Evolutionary conservation across 169 alveolate species (phyloP).

Genomic region (Plasmodium billcollinsi): DNA sequence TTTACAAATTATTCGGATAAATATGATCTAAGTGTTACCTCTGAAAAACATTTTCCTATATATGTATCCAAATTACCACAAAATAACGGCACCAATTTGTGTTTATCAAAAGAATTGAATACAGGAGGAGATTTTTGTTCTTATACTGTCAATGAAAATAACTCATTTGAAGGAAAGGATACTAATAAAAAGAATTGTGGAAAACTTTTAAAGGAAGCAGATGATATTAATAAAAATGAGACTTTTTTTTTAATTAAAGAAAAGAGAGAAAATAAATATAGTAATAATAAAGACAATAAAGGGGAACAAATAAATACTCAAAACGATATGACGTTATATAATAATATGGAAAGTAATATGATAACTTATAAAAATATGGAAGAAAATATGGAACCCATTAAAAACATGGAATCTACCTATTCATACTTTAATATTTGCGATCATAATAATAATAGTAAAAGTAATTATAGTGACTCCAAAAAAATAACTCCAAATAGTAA

Average conservation of each 20-base stretch:
- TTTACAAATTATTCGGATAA: slow-evolving; percentile 22
- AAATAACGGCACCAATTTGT: not conserved
- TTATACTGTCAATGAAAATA: slow-evolving; percentile 2
- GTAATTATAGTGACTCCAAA: not conserved
- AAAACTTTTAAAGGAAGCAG: not conserved
- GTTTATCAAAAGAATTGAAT: slow-evolving; percentile 1
- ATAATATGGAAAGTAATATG: slow-evolving; percentile 12
- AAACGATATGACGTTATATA: slow-evolving; percentile 27
- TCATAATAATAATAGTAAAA: slow-evolving; percentile 7
- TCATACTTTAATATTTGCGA: slow-evolving; percentile 6
- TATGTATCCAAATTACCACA: slow-evolving; percentile 6
- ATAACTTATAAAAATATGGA: not conserved
- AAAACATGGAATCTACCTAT: slow-evolving; percentile 17
- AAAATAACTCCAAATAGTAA: not conserved
- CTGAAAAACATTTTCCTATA: slow-evolving; percentile 1
- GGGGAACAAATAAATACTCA: not conserved
- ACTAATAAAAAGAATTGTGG: not conserved
- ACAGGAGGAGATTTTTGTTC: slow-evolving; percentile 1
- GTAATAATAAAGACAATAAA: slow-evolving; percentile 11
- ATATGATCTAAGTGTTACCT: not conserved
- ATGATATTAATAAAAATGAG: not conserved
- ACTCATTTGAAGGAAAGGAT: not conserved
- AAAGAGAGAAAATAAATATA: slow-evolving; percentile 17
- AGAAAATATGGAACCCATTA: slow-evolving; percentile 15
- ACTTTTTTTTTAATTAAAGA: not conserved